Base-by-base conservation (phyloP, 495 filamentous ascomycete species). In the Penicillium chermesinum region DNA sequence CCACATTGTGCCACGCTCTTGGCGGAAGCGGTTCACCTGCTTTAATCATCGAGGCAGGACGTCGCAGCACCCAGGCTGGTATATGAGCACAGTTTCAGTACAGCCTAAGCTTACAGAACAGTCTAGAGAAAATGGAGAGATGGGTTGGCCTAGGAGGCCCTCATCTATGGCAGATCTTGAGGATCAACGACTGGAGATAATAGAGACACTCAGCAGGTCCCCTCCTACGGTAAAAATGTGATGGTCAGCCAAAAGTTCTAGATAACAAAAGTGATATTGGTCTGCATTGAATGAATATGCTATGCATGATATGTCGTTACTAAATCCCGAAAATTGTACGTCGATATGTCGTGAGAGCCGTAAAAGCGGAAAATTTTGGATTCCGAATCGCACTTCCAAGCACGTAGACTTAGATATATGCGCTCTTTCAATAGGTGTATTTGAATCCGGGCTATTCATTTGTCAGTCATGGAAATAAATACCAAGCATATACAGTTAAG, bases 401-500 rank as follows among this genome's bases (percentile, higher is more conserved):
- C n/a, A n/a, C n/a, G n/a, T n/a, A n/a, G n/a, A n/a, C n/a, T n/a
- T n/a, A n/a, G n/a, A n/a, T n/a, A n/a, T n/a, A n/a, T n/a, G n/a
- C n/a, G n/a, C n/a, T n/a, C n/a, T n/a, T n/a, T n/a, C n/a, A n/a
- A n/a, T 78, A 77, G 16, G 77, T 79, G 47, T 79, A 79, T 53
- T 65, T 71, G 45, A 78, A 79, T 6, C 70, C 69, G 2, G 50
- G 52, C 67, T 72, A 39, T 5, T 6, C 13, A 45, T 12, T 14
- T 22, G 39, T 20, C 16, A 34, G 30, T 9, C 20, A 1, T 14
- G 9, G 38, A 9, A 38, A 4, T 12, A 15, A 19, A 8, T 37
- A 14, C 6, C 2, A 14, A 16, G 2, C n/a, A 12, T 12, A 21
- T 12, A 19, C 2, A 17, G 20, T 20, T 7, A 21, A 15, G 13